These are phyloP conservation scores for Debaryomycetaceae sp. DNA, from an alignment of 1,139 yeast species.

Conservation along the genomic window DNA sequence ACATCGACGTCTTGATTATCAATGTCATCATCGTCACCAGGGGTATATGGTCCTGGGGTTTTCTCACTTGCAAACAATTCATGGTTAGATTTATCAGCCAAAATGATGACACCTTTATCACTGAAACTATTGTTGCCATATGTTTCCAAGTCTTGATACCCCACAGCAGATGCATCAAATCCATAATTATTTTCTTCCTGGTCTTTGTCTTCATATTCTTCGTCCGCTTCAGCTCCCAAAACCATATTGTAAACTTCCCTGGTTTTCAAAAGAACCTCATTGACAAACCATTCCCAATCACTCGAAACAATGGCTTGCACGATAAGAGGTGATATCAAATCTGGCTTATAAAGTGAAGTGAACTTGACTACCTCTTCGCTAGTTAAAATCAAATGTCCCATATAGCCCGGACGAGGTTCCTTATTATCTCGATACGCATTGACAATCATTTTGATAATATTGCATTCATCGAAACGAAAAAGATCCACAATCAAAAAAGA, in stretches of 20 bases:
- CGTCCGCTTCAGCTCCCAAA: conserved; percentile 37
- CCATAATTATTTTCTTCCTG: conserved; percentile 16
- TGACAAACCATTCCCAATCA: conserved; percentile 47
- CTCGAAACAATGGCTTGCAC: conserved; percentile 35
- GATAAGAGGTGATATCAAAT: conserved; percentile 42
- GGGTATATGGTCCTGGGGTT: conserved; percentile 1
- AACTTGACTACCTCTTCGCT: conserved; percentile 51
- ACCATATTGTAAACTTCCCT: conserved; percentile 48
- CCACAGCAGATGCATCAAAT: conserved; percentile 34
- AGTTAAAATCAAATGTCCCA: conserved; percentile 46
- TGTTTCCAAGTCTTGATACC: conserved; percentile 33
- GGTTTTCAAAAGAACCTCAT: conserved; percentile 40
- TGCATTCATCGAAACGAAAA: conserved; percentile 28
- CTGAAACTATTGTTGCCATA: conserved; percentile 16
- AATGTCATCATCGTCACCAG: conserved; percentile 12
- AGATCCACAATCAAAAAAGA: conserved; percentile 46
- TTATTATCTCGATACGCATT: conserved; percentile 23
- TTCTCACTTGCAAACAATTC: conserved; percentile 28
- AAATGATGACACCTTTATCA: conserved; percentile 22
- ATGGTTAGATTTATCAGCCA: conserved; percentile 37
- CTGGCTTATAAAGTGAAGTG: conserved; percentile 48
- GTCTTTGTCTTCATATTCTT: conserved; percentile 12
- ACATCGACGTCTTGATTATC: conserved; percentile 17
- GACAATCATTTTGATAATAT: conserved; percentile 35
- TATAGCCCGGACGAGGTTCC: conserved; percentile 43